Conservation (phyloP, 106 monocot genomes). For the Apostasia shenzhenica region DNA sequence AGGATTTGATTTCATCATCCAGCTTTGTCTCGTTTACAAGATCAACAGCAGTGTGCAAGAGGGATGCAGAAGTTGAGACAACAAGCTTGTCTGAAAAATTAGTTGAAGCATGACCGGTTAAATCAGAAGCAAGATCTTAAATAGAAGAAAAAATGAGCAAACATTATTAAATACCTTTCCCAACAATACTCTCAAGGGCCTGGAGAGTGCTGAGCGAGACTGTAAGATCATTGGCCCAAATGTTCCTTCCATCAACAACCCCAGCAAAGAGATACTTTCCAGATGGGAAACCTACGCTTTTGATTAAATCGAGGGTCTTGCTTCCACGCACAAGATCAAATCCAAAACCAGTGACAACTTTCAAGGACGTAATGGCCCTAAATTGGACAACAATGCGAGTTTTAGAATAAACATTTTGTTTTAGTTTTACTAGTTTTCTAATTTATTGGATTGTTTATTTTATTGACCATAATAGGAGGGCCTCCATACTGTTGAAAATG, state of each 20-base stretch:
- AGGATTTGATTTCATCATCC: constrained; percentile 29
- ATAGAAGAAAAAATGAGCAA: not conserved
- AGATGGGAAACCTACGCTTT: constrained; percentile 17
- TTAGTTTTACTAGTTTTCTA: too few relatives aligned
- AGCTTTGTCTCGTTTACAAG: constrained; percentile 24
- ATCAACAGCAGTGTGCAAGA: constrained; percentile 26
- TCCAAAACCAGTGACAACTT: constrained; percentile 20
- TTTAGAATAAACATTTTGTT: too few relatives aligned
- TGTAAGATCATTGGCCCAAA: constrained; percentile 28
- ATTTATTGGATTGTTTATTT: too few relatives aligned
- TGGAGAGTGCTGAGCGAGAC: constrained; percentile 18
- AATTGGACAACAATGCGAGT: not conserved
- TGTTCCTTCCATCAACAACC: constrained; percentile 29
- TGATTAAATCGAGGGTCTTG: constrained; percentile 23
- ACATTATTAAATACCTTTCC: constrained; percentile 12
- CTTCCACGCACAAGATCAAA: constrained; percentile 29
- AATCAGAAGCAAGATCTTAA: not conserved
- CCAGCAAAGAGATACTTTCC: constrained; percentile 31
- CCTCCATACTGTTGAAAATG: not conserved
- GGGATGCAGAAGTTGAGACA: constrained; percentile 22
- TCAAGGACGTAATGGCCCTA: constrained; percentile 24
- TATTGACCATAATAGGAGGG: too few relatives aligned
- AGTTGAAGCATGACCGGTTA: not conserved
- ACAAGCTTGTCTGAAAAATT: constrained; percentile 19
- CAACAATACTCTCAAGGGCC: constrained; percentile 13